These are phyloP conservation scores for Edaphochlamys debaryana DNA, from an alignment of 139 green algal genomes.

Conservation along the genomic window DNA sequence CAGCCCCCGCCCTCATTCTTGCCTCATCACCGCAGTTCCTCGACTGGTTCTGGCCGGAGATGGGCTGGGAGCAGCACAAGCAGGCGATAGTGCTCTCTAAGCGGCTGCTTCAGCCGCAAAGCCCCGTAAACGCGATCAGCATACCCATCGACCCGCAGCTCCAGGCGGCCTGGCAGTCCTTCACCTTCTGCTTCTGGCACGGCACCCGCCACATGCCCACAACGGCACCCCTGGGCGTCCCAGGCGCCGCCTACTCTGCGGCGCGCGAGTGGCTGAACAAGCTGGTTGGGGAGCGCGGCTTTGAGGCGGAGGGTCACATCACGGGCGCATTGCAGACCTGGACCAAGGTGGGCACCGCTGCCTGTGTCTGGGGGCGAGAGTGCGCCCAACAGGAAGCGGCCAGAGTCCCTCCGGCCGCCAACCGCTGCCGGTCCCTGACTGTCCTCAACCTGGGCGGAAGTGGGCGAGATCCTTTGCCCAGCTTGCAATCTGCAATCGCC, in stretches of 20 bases:
- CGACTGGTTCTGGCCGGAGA: constrained; percentile 38
- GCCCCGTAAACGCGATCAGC: neutral
- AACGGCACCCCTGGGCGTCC: neutral
- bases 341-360: constrained; percentile 31
- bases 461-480: no score
- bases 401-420: no score
- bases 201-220: constrained; percentile 15
- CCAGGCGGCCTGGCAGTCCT: constrained; percentile 13
- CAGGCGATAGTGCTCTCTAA: constrained; percentile 41
- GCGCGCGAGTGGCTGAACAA: constrained; percentile 23
- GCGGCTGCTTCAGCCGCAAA: constrained; percentile 25
- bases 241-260: neutral
- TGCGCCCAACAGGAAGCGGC: no score
- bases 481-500: no score
- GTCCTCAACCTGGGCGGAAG: no score
- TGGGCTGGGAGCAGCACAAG: constrained; percentile 38
- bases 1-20: no score
- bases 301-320: constrained; percentile 32
- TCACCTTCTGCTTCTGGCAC: constrained; percentile 43
- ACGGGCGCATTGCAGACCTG: constrained; percentile 5
- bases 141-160: constrained; percentile 33
- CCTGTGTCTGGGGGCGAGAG: no score
- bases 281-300: constrained; percentile 26
- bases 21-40: no score
- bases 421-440: no score